A percentile compares a stretch with the other conserved stretches of the same genome.
phyloP scores from a whole-genome alignment of 257 asterid species.

The Perilla frutescens region DNA sequence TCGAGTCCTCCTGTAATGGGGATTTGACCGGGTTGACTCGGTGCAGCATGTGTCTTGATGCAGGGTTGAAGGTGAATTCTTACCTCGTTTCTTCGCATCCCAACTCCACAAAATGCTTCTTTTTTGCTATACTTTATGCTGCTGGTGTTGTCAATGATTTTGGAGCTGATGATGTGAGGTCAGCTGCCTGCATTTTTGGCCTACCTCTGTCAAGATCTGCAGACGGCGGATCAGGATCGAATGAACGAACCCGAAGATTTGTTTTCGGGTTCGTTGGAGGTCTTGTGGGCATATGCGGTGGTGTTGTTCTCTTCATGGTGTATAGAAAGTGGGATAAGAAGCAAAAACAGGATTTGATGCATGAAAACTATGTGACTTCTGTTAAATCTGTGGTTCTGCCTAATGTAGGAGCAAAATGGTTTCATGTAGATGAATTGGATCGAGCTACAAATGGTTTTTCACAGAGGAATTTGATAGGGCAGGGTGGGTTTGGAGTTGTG shows the following conservation, averaged over 20 bases:
- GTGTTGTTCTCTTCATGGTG: slow-evolving; percentile 26
- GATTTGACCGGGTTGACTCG: slow-evolving; percentile 52
- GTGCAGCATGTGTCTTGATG: slow-evolving; percentile 62
- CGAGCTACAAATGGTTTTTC: slow-evolving; percentile 58
- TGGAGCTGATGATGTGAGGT: slow-evolving; percentile 54
- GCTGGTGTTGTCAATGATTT: slow-evolving; percentile 60
- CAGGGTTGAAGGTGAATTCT: slow-evolving; percentile 54
- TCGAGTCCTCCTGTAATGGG: slow-evolving; percentile 57
- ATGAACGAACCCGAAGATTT: slow-evolving; percentile 32
- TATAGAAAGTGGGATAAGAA: slow-evolving; percentile 47
- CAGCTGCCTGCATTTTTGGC: slow-evolving; percentile 59
- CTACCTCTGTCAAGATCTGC: slow-evolving; percentile 45
- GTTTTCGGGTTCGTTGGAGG: slow-evolving; percentile 50
- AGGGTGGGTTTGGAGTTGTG: slow-evolving; percentile 59
- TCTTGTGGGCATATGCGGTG: slow-evolving; percentile 38
- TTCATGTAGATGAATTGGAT: slow-evolving; percentile 49
- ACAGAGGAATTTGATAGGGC: slow-evolving; percentile 54
- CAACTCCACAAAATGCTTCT: slow-evolving; percentile 58
- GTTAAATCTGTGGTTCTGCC: slow-evolving; percentile 52
- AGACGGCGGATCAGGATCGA: neutral
- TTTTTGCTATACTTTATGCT: slow-evolving; percentile 53
- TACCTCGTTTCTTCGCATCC: slow-evolving; percentile 49
- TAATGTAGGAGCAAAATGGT: slow-evolving; percentile 64
- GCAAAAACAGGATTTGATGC: slow-evolving; percentile 40
- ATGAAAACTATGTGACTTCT: slow-evolving; percentile 48